Evolutionary conservation across 345 rosid genomes (phyloP).

Genomic region (Angophora floribunda): DNA sequence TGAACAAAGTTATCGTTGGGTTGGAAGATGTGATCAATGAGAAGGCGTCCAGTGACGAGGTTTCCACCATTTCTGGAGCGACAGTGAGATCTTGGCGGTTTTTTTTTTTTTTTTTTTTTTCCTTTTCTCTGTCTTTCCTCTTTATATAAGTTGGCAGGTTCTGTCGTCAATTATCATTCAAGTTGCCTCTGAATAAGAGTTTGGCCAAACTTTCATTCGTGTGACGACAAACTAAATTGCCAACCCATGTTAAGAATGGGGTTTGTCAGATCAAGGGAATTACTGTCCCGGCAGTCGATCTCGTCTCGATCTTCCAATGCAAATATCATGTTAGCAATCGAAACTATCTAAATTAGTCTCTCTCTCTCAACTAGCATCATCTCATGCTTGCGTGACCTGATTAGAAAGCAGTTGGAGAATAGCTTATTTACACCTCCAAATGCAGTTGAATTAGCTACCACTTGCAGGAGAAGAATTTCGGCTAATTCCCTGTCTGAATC

Average conservation of each 20-base stretch:
- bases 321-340: not conserved
- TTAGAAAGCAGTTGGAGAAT: not conserved
- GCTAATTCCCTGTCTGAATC: not conserved
- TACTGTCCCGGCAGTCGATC: not conserved
- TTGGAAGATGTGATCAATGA: constrained; percentile 28
- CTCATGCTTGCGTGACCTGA: not conserved
- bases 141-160: not conserved
- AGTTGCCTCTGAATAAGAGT: not conserved
- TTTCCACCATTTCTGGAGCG: constrained; percentile 34
- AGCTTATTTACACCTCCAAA: not conserved
- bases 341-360: not conserved
- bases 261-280: not conserved
- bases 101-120: not conserved
- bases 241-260: not conserved
- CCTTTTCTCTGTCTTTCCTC: not conserved
- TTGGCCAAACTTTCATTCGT: not conserved
- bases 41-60: constrained; percentile 37
- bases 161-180: not conserved
- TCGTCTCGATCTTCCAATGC: not conserved
- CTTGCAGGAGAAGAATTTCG: not conserved
- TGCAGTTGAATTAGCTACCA: not conserved
- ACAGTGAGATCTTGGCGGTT: constrained; percentile 10
- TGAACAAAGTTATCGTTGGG: constrained; percentile 14
- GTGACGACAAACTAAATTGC: not conserved
- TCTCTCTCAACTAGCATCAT: not conserved